Percentiles rank a stretch among this genome's conserved stretches.
These are phyloP conservation scores for Clonostachys byssicola DNA, from an alignment of 2,329 filamentous ascomycete genomes.

Conservation along the genomic window DNA sequence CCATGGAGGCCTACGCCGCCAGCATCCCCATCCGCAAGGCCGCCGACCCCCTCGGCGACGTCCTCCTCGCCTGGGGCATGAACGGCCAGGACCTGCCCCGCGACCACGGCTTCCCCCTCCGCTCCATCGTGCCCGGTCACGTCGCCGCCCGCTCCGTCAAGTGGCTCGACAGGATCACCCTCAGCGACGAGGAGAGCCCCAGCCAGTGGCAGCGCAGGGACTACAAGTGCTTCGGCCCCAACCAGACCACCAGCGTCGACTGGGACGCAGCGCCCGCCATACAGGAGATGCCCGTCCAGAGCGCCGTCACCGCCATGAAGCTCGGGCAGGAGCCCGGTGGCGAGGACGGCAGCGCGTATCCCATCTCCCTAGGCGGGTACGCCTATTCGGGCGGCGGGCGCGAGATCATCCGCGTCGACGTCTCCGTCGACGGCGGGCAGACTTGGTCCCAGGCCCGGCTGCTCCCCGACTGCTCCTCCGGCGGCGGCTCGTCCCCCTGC, in stretches of 20 bases:
- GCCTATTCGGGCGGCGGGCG: conserved; percentile 66
- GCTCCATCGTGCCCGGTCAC: conserved; percentile 59
- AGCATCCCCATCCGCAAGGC: conserved; percentile 57
- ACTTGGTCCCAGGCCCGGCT: conserved; percentile 62
- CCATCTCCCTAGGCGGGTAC: conserved; percentile 51
- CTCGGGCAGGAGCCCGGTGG: conserved; percentile 23
- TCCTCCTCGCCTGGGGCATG: conserved; percentile 64
- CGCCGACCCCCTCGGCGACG: conserved; percentile 57
- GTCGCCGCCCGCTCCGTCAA: conserved; percentile 67
- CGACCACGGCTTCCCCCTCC: conserved; percentile 63
- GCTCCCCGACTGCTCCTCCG: conserved; percentile 38
- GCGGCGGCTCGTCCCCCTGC: conserved; percentile 14
- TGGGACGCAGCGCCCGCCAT: conserved; percentile 62
- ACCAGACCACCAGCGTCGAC: conserved; percentile 48
- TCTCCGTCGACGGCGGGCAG: conserved; percentile 58
- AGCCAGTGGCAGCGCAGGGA: conserved; percentile 64
- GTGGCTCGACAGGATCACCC: conserved; percentile 60
- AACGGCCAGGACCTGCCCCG: conserved; percentile 58
- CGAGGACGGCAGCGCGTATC: too few relatives aligned
- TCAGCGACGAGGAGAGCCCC: conserved; percentile 62
- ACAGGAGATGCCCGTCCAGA: conserved; percentile 65
- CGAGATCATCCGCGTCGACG: conserved; percentile 62
- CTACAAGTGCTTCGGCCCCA: conserved; percentile 67
- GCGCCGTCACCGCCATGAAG: conserved; percentile 54
- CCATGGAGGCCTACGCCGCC: conserved; percentile 56